phyloP scores from a whole-genome alignment of 441 rosid genomes.

The Gossypium trilobum region DNA sequence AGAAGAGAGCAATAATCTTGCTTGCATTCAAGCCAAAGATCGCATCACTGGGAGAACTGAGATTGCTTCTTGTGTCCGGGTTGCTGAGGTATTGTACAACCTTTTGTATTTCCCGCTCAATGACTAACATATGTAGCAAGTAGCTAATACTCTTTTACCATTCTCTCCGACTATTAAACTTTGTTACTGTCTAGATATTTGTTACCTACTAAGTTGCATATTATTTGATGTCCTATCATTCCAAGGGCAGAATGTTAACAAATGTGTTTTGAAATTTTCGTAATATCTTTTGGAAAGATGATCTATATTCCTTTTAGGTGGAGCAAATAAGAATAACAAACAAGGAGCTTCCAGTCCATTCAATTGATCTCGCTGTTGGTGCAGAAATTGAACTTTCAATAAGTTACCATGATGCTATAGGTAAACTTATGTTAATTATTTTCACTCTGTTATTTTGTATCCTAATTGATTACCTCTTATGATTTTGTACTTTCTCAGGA shows the following conservation, averaged over 20 bases:
- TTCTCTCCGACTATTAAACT: background rate
- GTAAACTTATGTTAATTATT: slow-evolving; percentile 29
- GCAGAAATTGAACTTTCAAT: slow-evolving; percentile 67
- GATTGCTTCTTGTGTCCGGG: slow-evolving; percentile 84
- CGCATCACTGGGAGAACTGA: slow-evolving; percentile 66
- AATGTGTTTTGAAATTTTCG: background rate
- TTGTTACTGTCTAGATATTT: background rate
- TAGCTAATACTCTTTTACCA: background rate
- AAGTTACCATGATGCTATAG: slow-evolving; percentile 60
- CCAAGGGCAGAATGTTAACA: background rate
- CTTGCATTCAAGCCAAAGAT: slow-evolving; percentile 90
- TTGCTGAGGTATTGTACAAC: slow-evolving; percentile 63
- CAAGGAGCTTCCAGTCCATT: slow-evolving; percentile 38
- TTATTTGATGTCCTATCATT: background rate
- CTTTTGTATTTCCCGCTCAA: slow-evolving; percentile 9
- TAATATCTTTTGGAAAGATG: background rate
- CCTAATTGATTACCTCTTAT: slow-evolving; percentile 11
- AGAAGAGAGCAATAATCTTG: slow-evolving; percentile 51
- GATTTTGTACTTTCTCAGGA: slow-evolving; percentile 41
- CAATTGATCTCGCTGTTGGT: slow-evolving; percentile 64
- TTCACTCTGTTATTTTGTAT: slow-evolving; percentile 9
- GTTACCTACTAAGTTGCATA: background rate
- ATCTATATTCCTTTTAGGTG: slow-evolving; percentile 44
- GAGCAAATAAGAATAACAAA: slow-evolving; percentile 68
- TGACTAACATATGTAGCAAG: slow-evolving; percentile 1